Base-by-base conservation (phyloP, 169 alveolate species). In the Plasmodium inui region DNA sequence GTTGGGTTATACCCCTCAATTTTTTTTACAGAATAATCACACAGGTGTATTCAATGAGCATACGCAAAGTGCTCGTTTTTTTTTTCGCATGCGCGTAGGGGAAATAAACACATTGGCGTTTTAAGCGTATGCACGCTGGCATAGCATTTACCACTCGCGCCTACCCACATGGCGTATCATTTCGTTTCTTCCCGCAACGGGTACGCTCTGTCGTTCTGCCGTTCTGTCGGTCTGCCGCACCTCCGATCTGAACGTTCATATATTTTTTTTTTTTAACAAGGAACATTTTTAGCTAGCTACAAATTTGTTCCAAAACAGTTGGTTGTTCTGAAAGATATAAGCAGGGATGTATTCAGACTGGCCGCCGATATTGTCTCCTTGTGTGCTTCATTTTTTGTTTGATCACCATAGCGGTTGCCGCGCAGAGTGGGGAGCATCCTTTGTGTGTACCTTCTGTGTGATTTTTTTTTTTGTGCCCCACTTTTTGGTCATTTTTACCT, bases 181-280 rank as follows among this genome's bases (percentile, higher is more conserved):
- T 67, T 22, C 4, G 41, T 67, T 70, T 70, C 17, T 83, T 34
- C 34, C 19, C 74, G 3, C 41, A 53, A 57, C 34, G 73, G 73
- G 71, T 53, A 39, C 57, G 39, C 41, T 26, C 30, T 37, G 34
- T 30, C 74, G 32, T 3, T 19, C 70, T 32, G 46, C 53, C 76
- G 61, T 0, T 44, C 55, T 26, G 41, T n/a, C n/a, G 37, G 17
- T 61, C 78, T 81, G 53, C 88, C 30, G 73, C 3, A n/a, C n/a
- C 14, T 57, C 70, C 70, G 91, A 61, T 70, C 92, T 83, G 73
- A 71, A 83, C 19, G 28, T 72, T 83, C 53, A 83, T 83, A 83
- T 80, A 50, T 80, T 80, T 61, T 61, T 67, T 26, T 67, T 67
- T 67, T 67, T 67, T 67, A 22, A 28, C 37, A 19, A 67, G 85